phyloP scores from a whole-genome alignment of 2,329 filamentous ascomycete genomes.

The Penicillium corylophilum region DNA sequence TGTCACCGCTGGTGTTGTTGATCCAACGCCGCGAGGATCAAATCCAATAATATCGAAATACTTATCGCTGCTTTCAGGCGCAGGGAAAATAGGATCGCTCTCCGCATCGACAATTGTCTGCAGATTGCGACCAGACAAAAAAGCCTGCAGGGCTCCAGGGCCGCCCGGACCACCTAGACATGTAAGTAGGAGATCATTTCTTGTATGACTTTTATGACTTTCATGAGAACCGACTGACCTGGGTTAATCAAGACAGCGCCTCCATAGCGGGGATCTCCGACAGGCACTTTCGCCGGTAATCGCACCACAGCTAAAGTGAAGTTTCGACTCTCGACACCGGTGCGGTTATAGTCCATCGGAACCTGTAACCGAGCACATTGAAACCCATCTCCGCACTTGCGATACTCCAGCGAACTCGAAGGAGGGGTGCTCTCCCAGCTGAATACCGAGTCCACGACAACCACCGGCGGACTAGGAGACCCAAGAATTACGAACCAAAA shows the following conservation, averaged over 20 bases:
- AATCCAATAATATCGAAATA: slow-evolving; percentile 48
- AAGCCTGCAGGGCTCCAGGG: slow-evolving; percentile 40
- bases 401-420: slow-evolving; percentile 33
- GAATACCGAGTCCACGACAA: neutral
- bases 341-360: slow-evolving; percentile 48
- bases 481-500: neutral
- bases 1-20: slow-evolving; percentile 40
- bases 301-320: slow-evolving; percentile 49
- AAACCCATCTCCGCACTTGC: slow-evolving; percentile 46
- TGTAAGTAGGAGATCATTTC: neutral
- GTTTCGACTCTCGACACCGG: slow-evolving; percentile 31
- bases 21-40: slow-evolving; percentile 46
- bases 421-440: slow-evolving; percentile 28
- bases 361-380: slow-evolving; percentile 52
- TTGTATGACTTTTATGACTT: too few species aligned
- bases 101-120: slow-evolving; percentile 41
- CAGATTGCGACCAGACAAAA: slow-evolving; percentile 33
- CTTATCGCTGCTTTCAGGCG: slow-evolving; percentile 9
- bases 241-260: slow-evolving; percentile 52
- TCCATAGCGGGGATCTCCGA: slow-evolving; percentile 46
- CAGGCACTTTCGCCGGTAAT: slow-evolving; percentile 44
- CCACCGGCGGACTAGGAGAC: neutral
- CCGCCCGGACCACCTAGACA: slow-evolving; percentile 45
- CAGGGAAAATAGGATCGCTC: slow-evolving; percentile 13
- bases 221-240: slow-evolving; percentile 22